Conservation (phyloP, 1,139 yeast genomes). For the Petasospora rhodanensis region DNA sequence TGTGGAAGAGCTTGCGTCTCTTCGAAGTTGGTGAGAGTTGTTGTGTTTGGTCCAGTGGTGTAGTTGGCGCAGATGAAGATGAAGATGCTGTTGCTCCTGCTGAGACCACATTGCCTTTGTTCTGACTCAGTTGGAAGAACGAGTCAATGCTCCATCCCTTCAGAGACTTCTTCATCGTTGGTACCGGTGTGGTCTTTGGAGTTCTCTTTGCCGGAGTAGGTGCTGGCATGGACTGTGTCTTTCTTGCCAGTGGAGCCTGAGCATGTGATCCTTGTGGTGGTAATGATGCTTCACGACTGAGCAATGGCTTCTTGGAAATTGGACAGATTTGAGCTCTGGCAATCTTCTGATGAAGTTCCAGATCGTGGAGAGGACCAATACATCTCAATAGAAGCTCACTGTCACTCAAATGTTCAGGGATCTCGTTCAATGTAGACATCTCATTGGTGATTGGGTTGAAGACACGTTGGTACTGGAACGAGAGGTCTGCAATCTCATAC, state of each 20-base stretch:
- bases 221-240: slow-evolving; percentile 2
- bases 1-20: slow-evolving; percentile 16
- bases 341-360: slow-evolving; percentile 46
- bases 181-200: background rate
- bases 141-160: slow-evolving; percentile 10
- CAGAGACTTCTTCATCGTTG: too few species aligned
- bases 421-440: slow-evolving; percentile 55
- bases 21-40: slow-evolving; percentile 24
- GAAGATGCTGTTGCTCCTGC: too few species aligned
- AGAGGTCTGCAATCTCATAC: slow-evolving; percentile 62
- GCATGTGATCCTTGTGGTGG: background rate
- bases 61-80: too few species aligned
- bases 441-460: slow-evolving; percentile 54
- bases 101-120: too few species aligned
- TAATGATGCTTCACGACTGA: slow-evolving; percentile 33
- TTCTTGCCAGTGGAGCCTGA: background rate
- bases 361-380: slow-evolving; percentile 54
- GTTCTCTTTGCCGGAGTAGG: background rate
- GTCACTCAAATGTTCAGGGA: slow-evolving; percentile 39
- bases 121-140: slow-evolving; percentile 10
- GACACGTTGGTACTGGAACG: slow-evolving; percentile 85
- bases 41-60: background rate
- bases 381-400: slow-evolving; percentile 42
- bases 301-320: slow-evolving; percentile 41
- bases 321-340: slow-evolving; percentile 72